Conservation (phyloP, 2,329 filamentous ascomycete genomes). For the Didymella arachidicola region DNA sequence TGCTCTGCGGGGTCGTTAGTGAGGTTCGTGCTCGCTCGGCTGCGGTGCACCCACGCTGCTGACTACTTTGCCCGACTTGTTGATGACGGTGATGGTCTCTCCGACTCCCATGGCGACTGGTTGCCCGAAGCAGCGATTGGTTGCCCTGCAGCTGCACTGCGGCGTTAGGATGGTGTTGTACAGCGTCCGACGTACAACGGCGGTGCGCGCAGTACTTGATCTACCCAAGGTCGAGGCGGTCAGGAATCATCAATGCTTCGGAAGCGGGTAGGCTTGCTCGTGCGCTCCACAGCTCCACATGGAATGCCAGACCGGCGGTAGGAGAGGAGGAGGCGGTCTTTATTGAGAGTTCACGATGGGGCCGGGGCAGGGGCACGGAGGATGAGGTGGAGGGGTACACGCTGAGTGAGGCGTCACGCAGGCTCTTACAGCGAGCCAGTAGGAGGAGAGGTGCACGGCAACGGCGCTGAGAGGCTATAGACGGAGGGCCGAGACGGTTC, state of each 20-base stretch:
- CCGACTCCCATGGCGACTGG: conserved; percentile 53
- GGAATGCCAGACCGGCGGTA: conserved; percentile 18
- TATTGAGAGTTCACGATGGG: conserved; percentile 20
- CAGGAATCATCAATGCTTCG: conserved; percentile 42
- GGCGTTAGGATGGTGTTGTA: conserved; percentile 28
- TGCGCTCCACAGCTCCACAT: conserved; percentile 37
- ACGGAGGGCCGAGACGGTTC: conserved; percentile 27
- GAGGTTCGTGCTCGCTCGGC: conserved; percentile 12
- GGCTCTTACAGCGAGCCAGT: conserved; percentile 33
- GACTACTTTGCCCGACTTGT: conserved; percentile 89
- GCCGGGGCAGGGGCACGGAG: conserved; percentile 10
- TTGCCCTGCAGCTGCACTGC: conserved; percentile 35
- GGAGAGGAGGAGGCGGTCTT: conserved; percentile 15
- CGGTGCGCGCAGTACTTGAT: conserved; percentile 25
- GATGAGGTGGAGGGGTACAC: conserved; percentile 14
- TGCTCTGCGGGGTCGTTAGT: conserved; percentile 67
- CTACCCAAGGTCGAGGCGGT: conserved; percentile 36
- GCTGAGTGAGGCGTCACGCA: conserved; percentile 39
- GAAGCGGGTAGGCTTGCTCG: conserved; percentile 30
- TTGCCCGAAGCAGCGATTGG: conserved; percentile 12
- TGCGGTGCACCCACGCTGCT: conserved; percentile 71
- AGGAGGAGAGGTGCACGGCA: conserved; percentile 13
- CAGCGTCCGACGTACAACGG: conserved; percentile 29
- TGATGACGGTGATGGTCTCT: conserved; percentile 88
- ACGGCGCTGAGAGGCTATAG: conserved; percentile 12